These are phyloP conservation scores for Clathrospora elynae DNA, from an alignment of 2,329 filamentous ascomycete species.

Conservation along the genomic window DNA sequence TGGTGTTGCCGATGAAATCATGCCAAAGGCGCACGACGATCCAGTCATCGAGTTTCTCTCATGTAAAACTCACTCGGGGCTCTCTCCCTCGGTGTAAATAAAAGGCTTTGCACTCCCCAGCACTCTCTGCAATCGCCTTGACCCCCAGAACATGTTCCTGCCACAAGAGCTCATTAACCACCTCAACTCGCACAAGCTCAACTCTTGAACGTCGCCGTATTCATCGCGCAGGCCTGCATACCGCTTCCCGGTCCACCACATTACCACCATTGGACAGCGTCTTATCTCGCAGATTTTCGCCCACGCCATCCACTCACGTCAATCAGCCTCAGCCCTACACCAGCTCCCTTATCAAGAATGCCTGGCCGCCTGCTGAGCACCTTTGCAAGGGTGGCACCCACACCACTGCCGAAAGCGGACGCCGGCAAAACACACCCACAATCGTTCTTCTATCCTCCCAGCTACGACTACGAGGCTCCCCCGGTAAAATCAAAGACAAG, in stretches of 20 bases:
- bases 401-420: slow-evolving; percentile 40
- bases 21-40: slow-evolving; percentile 23
- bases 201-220: slow-evolving; percentile 28
- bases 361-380: slow-evolving; percentile 44
- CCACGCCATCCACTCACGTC: slow-evolving; percentile 19
- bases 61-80: slow-evolving; percentile 29
- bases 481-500: slow-evolving; percentile 30
- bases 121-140: not conserved
- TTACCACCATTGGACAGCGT: slow-evolving; percentile 23
- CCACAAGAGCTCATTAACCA: slow-evolving; percentile 37
- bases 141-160: slow-evolving; percentile 40
- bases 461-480: slow-evolving; percentile 44
- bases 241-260: slow-evolving; percentile 20
- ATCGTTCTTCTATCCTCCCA: slow-evolving; percentile 41
- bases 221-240: slow-evolving; percentile 23
- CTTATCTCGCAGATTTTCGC: slow-evolving; percentile 23
- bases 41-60: slow-evolving; percentile 43
- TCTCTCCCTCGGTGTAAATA: slow-evolving; percentile 36
- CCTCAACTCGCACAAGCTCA: slow-evolving; percentile 45
- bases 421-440: slow-evolving; percentile 26
- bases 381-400: slow-evolving; percentile 41
- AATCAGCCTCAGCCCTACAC: slow-evolving; percentile 34
- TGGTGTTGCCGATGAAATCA: slow-evolving; percentile 37
- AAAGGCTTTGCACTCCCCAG: slow-evolving; percentile 25
- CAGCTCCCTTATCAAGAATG: slow-evolving; percentile 40